Evolutionary conservation across 2,329 filamentous ascomycete species (phyloP).

Genomic region (Diaporthe sp.): DNA sequence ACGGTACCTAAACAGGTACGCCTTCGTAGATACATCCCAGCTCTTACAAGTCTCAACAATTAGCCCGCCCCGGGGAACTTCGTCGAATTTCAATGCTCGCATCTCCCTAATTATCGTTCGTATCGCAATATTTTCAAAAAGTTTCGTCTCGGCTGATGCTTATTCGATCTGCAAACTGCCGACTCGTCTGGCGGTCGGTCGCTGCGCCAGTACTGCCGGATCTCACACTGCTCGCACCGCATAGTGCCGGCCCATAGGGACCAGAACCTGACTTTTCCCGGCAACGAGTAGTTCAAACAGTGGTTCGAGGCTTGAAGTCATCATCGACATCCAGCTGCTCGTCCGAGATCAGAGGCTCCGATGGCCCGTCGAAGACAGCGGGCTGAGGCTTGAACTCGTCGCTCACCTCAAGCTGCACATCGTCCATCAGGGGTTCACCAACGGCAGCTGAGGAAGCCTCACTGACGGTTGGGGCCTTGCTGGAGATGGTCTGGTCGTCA

Average conservation of each 20-base stretch:
- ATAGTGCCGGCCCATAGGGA: too few relatives aligned
- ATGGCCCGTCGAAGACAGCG: neutral
- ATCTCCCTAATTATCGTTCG: neutral
- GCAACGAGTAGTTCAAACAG: neutral
- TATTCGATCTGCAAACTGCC: neutral
- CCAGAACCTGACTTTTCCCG: rapidly evolving
- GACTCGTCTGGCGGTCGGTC: too few relatives aligned
- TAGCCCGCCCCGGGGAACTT: neutral
- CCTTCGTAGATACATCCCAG: constrained; percentile 9
- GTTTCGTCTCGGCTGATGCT: neutral
- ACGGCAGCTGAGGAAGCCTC: neutral
- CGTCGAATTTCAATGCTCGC: neutral
- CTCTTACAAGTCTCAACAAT: constrained; percentile 10
- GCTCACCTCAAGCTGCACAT: constrained; percentile 1
- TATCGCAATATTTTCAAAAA: neutral
- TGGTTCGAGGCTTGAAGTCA: constrained; percentile 35
- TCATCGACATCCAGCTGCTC: constrained; percentile 38
- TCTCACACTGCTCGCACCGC: neutral
- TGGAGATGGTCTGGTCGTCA: constrained; percentile 26
- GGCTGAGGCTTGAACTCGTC: neutral
- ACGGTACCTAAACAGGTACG: neutral
- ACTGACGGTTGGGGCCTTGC: neutral
- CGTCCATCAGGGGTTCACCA: constrained; percentile 15
- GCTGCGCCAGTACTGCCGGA: neutral
- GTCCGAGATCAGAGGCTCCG: constrained; percentile 35